phyloP scores from a whole-genome alignment of 2,329 filamentous ascomycete genomes.

The Chaetomium sp. region DNA sequence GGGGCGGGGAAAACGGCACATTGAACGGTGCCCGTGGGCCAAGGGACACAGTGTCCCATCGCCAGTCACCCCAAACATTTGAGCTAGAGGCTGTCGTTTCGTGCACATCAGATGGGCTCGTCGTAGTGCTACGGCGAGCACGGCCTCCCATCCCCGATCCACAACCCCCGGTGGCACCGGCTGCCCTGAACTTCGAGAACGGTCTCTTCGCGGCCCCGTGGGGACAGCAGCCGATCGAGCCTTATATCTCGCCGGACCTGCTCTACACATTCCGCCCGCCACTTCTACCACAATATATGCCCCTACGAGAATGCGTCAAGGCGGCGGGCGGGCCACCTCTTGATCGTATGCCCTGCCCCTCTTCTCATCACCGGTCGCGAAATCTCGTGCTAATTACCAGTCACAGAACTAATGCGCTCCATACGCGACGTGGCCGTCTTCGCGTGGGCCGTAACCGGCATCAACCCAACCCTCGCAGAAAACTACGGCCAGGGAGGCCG shows the following conservation, averaged over 20 bases:
- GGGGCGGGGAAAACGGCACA: conserved; percentile 33
- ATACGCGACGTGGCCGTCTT: conserved; percentile 88
- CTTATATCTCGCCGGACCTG: conserved; percentile 47
- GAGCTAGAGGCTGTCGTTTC: conserved; percentile 90
- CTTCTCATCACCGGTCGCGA: background rate
- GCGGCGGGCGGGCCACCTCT: conserved; percentile 56
- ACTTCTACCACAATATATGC: conserved; percentile 49
- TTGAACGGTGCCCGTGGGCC: conserved; percentile 33
- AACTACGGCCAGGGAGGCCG: conserved; percentile 65
- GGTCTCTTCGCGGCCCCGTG: conserved; percentile 80
- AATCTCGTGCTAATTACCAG: background rate
- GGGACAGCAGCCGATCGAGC: conserved; percentile 67
- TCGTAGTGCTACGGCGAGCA: conserved; percentile 76
- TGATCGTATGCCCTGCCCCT: conserved; percentile 42
- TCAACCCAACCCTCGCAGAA: conserved; percentile 73
- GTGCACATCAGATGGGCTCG: conserved; percentile 84
- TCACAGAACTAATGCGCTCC: conserved; percentile 66
- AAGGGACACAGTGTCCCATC: background rate
- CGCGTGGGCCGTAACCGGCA: conserved; percentile 78
- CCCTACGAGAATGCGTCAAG: conserved; percentile 48
- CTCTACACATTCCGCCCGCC: conserved; percentile 49
- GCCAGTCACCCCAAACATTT: conserved; percentile 41
- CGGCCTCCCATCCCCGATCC: conserved; percentile 67
- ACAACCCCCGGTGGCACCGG: conserved; percentile 50
- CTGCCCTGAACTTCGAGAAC: conserved; percentile 52